Conservation (phyloP, 352 stramenopile species). For the Pythium rhizo-oryzae region DNA sequence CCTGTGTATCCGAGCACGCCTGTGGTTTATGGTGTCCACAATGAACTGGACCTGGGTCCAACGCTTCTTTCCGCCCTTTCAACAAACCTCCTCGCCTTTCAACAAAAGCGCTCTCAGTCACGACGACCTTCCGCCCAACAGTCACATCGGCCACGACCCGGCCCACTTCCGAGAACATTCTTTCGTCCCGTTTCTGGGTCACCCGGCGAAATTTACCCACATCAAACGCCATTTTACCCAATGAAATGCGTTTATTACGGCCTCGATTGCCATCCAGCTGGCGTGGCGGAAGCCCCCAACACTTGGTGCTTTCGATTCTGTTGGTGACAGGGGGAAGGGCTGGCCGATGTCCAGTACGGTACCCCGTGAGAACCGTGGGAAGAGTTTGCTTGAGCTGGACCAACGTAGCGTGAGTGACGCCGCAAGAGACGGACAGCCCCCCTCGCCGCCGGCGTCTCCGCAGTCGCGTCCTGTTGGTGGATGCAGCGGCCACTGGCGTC, state of each 20-base stretch:
- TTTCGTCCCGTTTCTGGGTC: not conserved
- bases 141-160: not conserved
- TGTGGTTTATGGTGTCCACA: not conserved
- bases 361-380: too few species aligned
- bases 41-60: not conserved
- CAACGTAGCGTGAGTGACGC: conserved; percentile 10
- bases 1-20: too few species aligned
- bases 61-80: not conserved
- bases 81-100: not conserved
- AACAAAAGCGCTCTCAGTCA: not conserved
- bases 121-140: not conserved
- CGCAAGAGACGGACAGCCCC: not conserved
- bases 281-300: conserved; percentile 2
- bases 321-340: conserved; percentile 18
- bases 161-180: conserved; percentile 16
- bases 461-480: not conserved
- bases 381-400: not conserved
- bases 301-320: not conserved
- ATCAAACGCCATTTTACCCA: not conserved
- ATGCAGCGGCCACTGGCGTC: not conserved
- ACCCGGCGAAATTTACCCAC: conserved; percentile 18
- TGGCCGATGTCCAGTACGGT: too few species aligned
- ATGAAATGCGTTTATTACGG: conserved; percentile 16
- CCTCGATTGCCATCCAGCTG: conserved; percentile 7
- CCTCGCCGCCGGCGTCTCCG: too few species aligned